phyloP scores from a whole-genome alignment of 108 stramenopile genomes.

The Nannochloropsis oceanica region DNA sequence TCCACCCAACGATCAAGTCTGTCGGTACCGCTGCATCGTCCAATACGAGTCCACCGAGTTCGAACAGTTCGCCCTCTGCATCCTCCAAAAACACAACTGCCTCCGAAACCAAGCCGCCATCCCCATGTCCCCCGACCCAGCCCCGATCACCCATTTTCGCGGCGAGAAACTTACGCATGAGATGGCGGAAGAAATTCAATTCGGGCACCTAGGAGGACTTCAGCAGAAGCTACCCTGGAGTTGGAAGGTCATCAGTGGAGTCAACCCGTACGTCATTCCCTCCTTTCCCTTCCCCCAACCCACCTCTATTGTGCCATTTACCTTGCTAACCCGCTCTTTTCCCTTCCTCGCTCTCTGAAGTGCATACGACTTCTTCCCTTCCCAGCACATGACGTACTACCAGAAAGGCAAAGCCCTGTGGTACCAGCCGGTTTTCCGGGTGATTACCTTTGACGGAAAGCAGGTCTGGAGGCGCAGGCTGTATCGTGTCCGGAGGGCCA shows the following conservation, averaged over 20 bases:
- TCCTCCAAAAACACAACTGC: constrained; percentile 76
- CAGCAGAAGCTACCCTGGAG: constrained; percentile 41
- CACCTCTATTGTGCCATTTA: neutral
- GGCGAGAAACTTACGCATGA: constrained; percentile 52
- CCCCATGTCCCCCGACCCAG: constrained; percentile 13
- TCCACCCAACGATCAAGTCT: constrained; percentile 44
- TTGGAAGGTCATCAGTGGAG: constrained; percentile 60
- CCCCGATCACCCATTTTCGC: constrained; percentile 38
- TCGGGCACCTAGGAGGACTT: constrained; percentile 44
- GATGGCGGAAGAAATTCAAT: constrained; percentile 48
- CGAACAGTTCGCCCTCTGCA: constrained; percentile 69
- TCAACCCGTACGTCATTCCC: neutral
- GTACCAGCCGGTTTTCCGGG: constrained; percentile 93
- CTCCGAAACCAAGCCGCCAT: constrained; percentile 37
- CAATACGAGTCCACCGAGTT: constrained; percentile 72
- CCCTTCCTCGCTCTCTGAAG: neutral
- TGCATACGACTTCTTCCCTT: constrained; percentile 87
- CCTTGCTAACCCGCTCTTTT: neutral
- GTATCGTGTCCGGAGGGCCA: constrained; percentile 36
- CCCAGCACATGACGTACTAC: constrained; percentile 74
- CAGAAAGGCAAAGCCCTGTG: constrained; percentile 47
- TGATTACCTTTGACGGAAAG: constrained; percentile 75
- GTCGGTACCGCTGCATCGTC: constrained; percentile 74
- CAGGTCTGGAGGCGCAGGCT: constrained; percentile 75
- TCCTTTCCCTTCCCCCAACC: no score